Percentiles rank a stretch among this genome's conserved stretches.
phyloP scores from a whole-genome alignment of 2,329 filamentous ascomycete genomes.

The Teratosphaeria zuluensis region DNA sequence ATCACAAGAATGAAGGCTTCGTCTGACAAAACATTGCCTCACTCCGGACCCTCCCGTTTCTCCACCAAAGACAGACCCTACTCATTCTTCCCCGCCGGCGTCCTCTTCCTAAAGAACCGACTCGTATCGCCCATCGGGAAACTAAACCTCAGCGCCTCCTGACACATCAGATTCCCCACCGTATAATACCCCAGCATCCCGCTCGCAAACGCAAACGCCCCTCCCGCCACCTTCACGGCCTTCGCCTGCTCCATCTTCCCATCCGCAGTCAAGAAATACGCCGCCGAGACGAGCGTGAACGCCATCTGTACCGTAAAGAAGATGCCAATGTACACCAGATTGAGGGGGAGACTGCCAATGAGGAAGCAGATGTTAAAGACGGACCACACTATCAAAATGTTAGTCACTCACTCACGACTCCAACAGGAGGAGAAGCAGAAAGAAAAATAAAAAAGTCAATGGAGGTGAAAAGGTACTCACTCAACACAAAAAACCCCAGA shows the following conservation, averaged over 20 bases:
- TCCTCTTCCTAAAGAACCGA: slow-evolving; percentile 29
- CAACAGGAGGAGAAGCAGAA: too few relatives aligned
- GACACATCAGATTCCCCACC: slow-evolving; percentile 33
- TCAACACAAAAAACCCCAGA: slow-evolving; percentile 40
- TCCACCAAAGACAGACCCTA: not conserved
- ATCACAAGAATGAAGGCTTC: too few relatives aligned
- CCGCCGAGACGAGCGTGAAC: slow-evolving; percentile 35
- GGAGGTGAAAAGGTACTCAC: slow-evolving; percentile 18
- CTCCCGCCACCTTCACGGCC: slow-evolving; percentile 36
- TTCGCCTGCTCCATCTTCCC: slow-evolving; percentile 25
- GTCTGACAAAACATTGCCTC: not conserved
- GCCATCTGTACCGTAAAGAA: slow-evolving; percentile 39
- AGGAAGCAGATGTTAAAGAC: slow-evolving; percentile 39
- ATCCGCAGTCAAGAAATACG: slow-evolving; percentile 39
- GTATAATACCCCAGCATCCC: slow-evolving; percentile 41
- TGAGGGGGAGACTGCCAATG: slow-evolving; percentile 36
- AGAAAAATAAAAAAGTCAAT: not conserved
- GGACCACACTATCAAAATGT: slow-evolving; percentile 35
- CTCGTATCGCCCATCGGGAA: slow-evolving; percentile 36
- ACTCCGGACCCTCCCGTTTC: not conserved
- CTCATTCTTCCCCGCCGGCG: not conserved
- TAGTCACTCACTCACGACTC: too few relatives aligned
- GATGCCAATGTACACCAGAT: slow-evolving; percentile 40
- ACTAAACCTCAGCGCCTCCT: slow-evolving; percentile 28
- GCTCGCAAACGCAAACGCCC: slow-evolving; percentile 38